Evolutionary conservation across 2,329 filamentous ascomycete species (phyloP), one percentile per base, ranked within the genome.

Genomic region (Fusarium stilboides): DNA sequence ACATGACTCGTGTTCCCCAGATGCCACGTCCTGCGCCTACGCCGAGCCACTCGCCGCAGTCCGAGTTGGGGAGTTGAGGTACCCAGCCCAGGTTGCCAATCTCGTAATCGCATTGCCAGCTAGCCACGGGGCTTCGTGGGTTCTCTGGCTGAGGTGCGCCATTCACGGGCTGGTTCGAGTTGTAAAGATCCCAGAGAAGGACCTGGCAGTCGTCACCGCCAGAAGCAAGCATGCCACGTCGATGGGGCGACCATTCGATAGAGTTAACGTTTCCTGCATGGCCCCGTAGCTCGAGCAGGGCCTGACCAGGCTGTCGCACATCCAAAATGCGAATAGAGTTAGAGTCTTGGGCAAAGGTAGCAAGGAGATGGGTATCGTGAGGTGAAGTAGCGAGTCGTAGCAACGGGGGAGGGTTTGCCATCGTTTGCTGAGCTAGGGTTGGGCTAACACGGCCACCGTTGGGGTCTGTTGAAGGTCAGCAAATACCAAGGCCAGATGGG

Each of bases 261-360:
- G 92, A 96, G 81, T 97, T 98, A 59, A 99, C 88, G 9, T 93
- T 81, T 6, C 93, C 92, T 22, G 89, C 88, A 77, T 99, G 95
- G 22, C 96, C 96, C 47, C 93, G 93, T 37, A 99, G 89, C 78
- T 99, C 96, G 26, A 99, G 88, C 6, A 99, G 87, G 4, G 96
- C 96, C 80, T 98, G 96, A 8, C 96, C 96, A 0, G 96, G 96
- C 80, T 99, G 96, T 49, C 96, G 91, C 5, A 98, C 95, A 76
- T 99, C 96, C 31, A 99, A 89, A 56, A 99, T 97, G 47, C 96
- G 93, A 77, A 99, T 94, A 34, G 97, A 84, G 74, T 91, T 94
- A 6, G 93, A 97, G 77, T 98, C 96, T 76, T 94, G 91, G 19
- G 96, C 95, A 79, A 99, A 98, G 1, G 96, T 99, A n/a, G 95